Percentiles rank a stretch among this genome's conserved stretches.
Evolutionary conservation across 192 early-diverging fungal genomes (phyloP).

Genomic region (Fimicolochytrium jonesii): DNA sequence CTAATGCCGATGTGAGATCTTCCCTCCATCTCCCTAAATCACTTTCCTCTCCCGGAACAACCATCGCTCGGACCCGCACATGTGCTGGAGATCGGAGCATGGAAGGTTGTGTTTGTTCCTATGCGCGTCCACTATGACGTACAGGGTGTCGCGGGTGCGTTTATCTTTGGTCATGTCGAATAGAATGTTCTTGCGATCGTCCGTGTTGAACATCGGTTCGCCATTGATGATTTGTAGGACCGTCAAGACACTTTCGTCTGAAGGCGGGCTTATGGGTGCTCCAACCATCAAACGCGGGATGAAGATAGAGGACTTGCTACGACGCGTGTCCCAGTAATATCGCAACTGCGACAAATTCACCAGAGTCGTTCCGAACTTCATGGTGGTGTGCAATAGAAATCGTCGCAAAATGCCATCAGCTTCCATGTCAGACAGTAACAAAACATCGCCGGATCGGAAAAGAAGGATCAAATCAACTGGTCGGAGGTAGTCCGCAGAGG

Average conservation of each 20-base stretch:
- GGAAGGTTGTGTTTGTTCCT: too few species aligned
- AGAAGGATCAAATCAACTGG: neutral
- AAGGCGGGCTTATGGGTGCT: too few species aligned
- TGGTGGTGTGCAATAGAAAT: too few species aligned
- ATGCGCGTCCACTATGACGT: too few species aligned
- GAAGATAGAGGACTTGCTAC: neutral
- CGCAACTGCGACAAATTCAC: neutral
- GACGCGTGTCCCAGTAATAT: neutral
- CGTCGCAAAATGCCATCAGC: neutral
- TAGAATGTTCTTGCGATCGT: neutral
- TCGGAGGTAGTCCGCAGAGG: neutral
- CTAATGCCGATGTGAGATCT: too few species aligned
- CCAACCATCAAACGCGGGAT: too few species aligned
- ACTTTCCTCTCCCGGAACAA: too few species aligned
- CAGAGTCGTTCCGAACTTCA: neutral
- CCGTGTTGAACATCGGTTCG: neutral
- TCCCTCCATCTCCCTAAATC: too few species aligned
- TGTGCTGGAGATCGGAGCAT: too few species aligned
- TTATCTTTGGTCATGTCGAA: neutral
- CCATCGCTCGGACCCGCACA: too few species aligned
- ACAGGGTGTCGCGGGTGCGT: too few species aligned
- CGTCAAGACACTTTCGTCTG: neutral
- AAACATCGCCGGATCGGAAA: neutral
- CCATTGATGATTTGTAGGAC: neutral
- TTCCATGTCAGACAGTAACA: neutral